Evolutionary conservation across 2,329 filamentous ascomycete genomes (phyloP).

Genomic region (Talaromyces albobiverticillius): DNA sequence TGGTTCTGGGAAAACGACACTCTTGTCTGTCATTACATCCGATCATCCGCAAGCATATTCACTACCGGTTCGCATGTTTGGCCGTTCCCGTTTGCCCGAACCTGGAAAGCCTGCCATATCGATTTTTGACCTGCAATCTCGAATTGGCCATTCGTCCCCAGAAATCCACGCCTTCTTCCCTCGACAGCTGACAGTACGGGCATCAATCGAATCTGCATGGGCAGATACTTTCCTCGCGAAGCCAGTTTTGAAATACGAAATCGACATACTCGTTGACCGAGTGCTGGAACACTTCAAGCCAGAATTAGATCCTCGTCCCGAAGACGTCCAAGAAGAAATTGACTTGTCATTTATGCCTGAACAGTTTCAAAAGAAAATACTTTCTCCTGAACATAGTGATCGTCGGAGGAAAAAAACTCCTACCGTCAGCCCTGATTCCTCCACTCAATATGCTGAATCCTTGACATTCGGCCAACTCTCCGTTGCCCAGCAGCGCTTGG

Average conservation of each 20-base stretch:
- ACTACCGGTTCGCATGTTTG: constrained; percentile 81
- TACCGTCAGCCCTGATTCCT: not conserved
- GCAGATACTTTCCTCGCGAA: constrained; percentile 77
- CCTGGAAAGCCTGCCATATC: constrained; percentile 71
- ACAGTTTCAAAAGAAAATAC: constrained; percentile 1
- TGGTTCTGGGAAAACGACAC: constrained; percentile 90
- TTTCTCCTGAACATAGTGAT: not conserved
- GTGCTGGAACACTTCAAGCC: constrained; percentile 72
- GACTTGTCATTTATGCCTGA: constrained; percentile 12
- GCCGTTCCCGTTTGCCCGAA: constrained; percentile 73
- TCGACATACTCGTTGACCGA: constrained; percentile 62
- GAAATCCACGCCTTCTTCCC: constrained; percentile 95
- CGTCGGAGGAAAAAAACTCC: not conserved
- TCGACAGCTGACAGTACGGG: constrained; percentile 67
- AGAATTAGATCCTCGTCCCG: constrained; percentile 63
- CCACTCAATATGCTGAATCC: constrained; percentile 68
- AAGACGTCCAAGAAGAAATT: constrained; percentile 3
- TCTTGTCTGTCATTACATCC: constrained; percentile 87
- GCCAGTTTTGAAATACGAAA: constrained; percentile 61
- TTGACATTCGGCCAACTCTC: constrained; percentile 66
- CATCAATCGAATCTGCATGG: constrained; percentile 81
- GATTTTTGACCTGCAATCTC: constrained; percentile 86
- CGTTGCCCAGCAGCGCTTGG: constrained; percentile 64
- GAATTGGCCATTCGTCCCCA: constrained; percentile 89
- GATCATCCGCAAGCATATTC: constrained; percentile 95